Percentiles rank a stretch among this genome's conserved stretches.
Conservation (phyloP, 1,139 yeast species). For the Hansenula sp. region DNA sequence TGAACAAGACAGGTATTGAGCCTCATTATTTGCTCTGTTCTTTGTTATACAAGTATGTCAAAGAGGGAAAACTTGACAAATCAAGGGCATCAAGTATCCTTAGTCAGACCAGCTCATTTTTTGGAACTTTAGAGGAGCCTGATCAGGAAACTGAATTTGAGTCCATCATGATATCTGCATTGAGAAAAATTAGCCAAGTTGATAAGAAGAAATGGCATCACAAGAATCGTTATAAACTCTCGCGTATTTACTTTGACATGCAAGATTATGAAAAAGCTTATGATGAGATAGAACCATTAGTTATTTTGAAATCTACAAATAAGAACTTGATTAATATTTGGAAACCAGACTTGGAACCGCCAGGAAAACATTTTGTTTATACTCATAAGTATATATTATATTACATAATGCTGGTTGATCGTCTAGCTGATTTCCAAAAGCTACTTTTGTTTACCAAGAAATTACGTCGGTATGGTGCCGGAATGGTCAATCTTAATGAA, state of each 20-base stretch:
- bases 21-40: slow-evolving; percentile 70
- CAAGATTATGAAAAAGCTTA: slow-evolving; percentile 50
- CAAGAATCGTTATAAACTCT: slow-evolving; percentile 72
- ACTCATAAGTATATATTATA: slow-evolving; percentile 66
- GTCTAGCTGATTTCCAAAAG: slow-evolving; percentile 52
- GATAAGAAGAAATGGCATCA: slow-evolving; percentile 95
- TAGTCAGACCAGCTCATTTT: slow-evolving; percentile 27
- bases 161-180: slow-evolving; percentile 29
- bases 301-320: slow-evolving; percentile 62
- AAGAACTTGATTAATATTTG: slow-evolving; percentile 81
- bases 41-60: slow-evolving; percentile 52
- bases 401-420: slow-evolving; percentile 51
- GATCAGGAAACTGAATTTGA: slow-evolving; percentile 20
- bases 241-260: slow-evolving; percentile 53
- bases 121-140: slow-evolving; percentile 21
- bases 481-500: slow-evolving; percentile 57
- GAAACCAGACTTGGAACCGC: slow-evolving; percentile 89
- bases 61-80: slow-evolving; percentile 29
- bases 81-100: slow-evolving; percentile 37
- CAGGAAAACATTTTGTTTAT: slow-evolving; percentile 88
- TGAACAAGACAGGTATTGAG: slow-evolving; percentile 46
- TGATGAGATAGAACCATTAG: slow-evolving; percentile 57
- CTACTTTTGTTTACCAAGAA: slow-evolving; percentile 62
- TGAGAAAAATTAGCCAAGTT: slow-evolving; percentile 38
- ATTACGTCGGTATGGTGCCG: slow-evolving; percentile 69